Conservation (phyloP, 2,329 filamentous ascomycete genomes). For the Knoxdaviesia capensis region DNA sequence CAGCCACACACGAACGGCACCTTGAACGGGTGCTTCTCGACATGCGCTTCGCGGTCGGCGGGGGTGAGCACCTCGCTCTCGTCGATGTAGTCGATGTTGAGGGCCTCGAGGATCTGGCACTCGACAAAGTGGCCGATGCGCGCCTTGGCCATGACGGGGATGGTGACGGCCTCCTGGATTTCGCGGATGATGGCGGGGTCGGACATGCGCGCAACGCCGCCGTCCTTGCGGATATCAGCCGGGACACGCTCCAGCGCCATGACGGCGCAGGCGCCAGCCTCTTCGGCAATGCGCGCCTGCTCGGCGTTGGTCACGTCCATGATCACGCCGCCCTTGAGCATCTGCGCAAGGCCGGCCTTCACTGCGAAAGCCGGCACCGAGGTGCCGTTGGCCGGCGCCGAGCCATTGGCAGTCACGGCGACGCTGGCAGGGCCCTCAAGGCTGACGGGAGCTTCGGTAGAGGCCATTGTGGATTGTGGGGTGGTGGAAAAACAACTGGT, state of each 20-base stretch:
- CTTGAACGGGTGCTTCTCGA: slow-evolving; percentile 67
- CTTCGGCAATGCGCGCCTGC: slow-evolving; percentile 91
- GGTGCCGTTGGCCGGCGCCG: slow-evolving; percentile 4
- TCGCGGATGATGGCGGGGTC: slow-evolving; percentile 88
- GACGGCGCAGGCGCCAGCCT: slow-evolving; percentile 86
- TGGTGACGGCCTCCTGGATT: slow-evolving; percentile 87
- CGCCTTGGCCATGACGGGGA: slow-evolving; percentile 98
- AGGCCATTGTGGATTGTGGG: neutral
- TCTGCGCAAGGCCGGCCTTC: slow-evolving; percentile 89
- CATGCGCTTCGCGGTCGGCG: slow-evolving; percentile 77
- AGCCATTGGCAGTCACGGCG: neutral
- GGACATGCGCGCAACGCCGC: slow-evolving; percentile 92
- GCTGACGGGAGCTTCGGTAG: neutral
- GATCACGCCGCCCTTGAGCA: slow-evolving; percentile 98
- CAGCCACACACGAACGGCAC: slow-evolving; percentile 94
- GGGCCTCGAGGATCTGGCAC: slow-evolving; percentile 90
- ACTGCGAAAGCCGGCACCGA: slow-evolving; percentile 47
- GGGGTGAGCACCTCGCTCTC: slow-evolving; percentile 95
- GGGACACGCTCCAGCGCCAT: slow-evolving; percentile 98
- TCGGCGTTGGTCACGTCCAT: slow-evolving; percentile 95
- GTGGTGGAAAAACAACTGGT: neutral
- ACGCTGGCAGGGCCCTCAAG: slow-evolving; percentile 1
- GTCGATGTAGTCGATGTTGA: slow-evolving; percentile 95
- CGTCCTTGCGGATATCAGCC: slow-evolving; percentile 80
- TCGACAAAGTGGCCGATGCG: slow-evolving; percentile 96